Conservation (phyloP, 2,329 filamentous ascomycete genomes). For the Hortaea werneckii region DNA sequence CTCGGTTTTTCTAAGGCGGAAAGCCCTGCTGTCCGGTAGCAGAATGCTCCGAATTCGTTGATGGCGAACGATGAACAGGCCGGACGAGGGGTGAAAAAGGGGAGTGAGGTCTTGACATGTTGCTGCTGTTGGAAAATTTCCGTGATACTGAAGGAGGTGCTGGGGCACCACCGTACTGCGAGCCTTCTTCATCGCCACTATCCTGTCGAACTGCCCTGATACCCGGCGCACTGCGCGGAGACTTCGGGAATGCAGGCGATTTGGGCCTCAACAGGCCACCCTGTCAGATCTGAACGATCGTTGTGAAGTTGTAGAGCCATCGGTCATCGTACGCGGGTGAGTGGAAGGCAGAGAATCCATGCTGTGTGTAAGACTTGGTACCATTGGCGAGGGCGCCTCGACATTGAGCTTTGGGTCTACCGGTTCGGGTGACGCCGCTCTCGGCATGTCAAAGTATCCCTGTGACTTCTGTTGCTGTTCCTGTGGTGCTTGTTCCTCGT, state of each 20-base stretch:
- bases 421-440: constrained; percentile 36
- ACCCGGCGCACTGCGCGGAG: constrained; percentile 34
- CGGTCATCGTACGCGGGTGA: constrained; percentile 31
- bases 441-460: constrained; percentile 38
- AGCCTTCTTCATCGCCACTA: constrained; percentile 54
- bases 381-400: constrained; percentile 34
- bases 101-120: constrained; percentile 49
- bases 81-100: constrained; percentile 54
- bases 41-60: constrained; percentile 72
- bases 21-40: constrained; percentile 28
- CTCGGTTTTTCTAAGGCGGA: constrained; percentile 38
- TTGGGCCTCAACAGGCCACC: constrained; percentile 20
- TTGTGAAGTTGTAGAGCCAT: constrained; percentile 25
- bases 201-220: constrained; percentile 36
- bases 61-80: constrained; percentile 66
- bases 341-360: constrained; percentile 27
- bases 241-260: constrained; percentile 30
- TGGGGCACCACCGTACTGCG: constrained; percentile 47
- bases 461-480: constrained; percentile 2
- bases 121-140: constrained; percentile 66
- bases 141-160: constrained; percentile 55
- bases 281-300: constrained; percentile 20
- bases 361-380: constrained; percentile 26
- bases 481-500: neutral
- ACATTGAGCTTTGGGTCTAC: constrained; percentile 32